Conservation (phyloP, 1,139 yeast genomes). For the Hanseniaspora gamundiae region DNA sequence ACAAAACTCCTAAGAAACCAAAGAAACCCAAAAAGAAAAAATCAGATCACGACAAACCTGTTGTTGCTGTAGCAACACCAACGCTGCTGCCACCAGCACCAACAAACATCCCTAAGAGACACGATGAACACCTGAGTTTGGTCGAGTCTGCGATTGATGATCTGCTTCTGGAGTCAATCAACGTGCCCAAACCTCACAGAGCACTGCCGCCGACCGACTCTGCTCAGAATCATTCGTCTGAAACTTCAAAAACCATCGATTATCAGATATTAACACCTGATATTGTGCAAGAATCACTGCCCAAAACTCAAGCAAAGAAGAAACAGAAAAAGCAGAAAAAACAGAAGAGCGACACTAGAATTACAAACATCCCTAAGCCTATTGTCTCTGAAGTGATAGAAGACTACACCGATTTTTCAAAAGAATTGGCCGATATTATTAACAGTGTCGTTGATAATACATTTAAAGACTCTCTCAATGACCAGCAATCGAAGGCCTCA, state of each 20-base stretch:
- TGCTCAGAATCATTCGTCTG: constrained; percentile 23
- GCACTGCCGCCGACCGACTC: not conserved
- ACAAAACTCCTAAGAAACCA: not conserved
- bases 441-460: constrained; percentile 1
- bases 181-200: not conserved
- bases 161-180: not conserved
- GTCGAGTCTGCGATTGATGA: not conserved
- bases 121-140: not conserved
- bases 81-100: too few species aligned
- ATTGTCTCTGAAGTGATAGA: not conserved
- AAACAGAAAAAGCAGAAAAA: not conserved
- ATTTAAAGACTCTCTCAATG: not conserved
- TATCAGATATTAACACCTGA: constrained; percentile 13
- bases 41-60: not conserved
- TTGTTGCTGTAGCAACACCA: too few species aligned
- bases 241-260: constrained; percentile 24
- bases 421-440: constrained; percentile 1
- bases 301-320: not conserved
- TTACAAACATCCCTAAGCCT: too few species aligned
- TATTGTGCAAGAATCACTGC: not conserved
- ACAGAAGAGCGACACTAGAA: not conserved
- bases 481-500: not conserved
- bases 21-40: not conserved
- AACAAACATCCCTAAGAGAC: too few species aligned
- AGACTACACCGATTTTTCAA: not conserved